phyloP scores from a whole-genome alignment of 371 early-diverging fungal genomes.

The Apophysomyces ossiformis region DNA sequence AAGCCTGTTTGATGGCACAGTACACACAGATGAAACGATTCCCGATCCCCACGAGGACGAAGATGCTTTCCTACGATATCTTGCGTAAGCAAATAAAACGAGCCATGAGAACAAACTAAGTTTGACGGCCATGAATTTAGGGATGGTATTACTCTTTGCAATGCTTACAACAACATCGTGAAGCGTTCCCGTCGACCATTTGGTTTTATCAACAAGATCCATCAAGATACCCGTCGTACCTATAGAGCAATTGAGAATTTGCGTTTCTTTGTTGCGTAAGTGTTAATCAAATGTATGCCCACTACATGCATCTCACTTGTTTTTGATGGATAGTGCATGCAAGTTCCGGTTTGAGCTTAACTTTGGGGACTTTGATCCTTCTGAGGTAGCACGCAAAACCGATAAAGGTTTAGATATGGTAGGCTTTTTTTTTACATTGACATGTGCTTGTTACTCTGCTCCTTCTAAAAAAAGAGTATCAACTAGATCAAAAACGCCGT shows the following conservation, averaged over 20 bases:
- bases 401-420: constrained; percentile 45
- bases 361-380: constrained; percentile 56
- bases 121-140: constrained; percentile 26
- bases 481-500: constrained; percentile 26
- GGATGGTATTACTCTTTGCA: constrained; percentile 61
- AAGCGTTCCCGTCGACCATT: constrained; percentile 64
- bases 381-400: constrained; percentile 62
- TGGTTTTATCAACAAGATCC: constrained; percentile 64
- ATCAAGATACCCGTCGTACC: constrained; percentile 62
- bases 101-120: background rate
- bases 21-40: constrained; percentile 18
- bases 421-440: background rate
- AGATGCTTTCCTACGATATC: constrained; percentile 44
- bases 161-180: constrained; percentile 59
- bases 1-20: constrained; percentile 21
- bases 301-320: background rate
- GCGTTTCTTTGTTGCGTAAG: constrained; percentile 67
- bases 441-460: background rate
- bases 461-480: background rate
- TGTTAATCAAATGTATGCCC: constrained; percentile 10
- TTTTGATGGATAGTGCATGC: constrained; percentile 48
- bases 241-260: constrained; percentile 68
- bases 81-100: constrained; percentile 40
- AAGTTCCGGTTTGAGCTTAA: constrained; percentile 64
- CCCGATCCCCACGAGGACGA: constrained; percentile 51